phyloP scores from a whole-genome alignment of 495 filamentous ascomycete genomes.

The Neurospora sp. region DNA sequence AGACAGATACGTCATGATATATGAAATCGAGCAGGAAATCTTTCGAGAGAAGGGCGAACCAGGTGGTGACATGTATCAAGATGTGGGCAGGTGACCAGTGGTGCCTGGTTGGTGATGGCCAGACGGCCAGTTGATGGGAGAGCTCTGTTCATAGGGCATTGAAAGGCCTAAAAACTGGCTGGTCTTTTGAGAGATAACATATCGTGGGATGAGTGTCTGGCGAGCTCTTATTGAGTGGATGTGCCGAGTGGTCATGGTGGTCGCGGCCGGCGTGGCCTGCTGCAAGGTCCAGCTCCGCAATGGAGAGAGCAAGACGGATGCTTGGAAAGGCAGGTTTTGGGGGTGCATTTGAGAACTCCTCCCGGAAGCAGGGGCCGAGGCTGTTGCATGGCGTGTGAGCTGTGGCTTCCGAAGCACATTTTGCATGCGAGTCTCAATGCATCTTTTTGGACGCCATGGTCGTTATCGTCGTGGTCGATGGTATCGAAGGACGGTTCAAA shows the following conservation, averaged over 20 bases:
- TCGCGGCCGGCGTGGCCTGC: not conserved
- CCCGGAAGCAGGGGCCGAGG: not conserved
- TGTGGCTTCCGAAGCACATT: not conserved
- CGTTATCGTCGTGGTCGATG: not conserved
- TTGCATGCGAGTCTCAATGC: not conserved
- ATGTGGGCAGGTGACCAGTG: not conserved
- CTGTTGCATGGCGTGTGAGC: not conserved
- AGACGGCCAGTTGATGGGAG: not conserved
- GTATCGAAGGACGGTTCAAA: not conserved
- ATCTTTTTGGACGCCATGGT: not conserved
- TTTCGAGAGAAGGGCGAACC: not conserved
- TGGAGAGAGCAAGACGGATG: not conserved
- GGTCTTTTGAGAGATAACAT: not conserved
- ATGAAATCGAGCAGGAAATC: not conserved
- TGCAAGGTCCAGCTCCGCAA: not conserved
- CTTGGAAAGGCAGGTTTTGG: not conserved
- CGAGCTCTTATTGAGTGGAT: not conserved
- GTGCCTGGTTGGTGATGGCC: not conserved
- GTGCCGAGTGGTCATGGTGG: not conserved
- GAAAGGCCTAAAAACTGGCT: not conserved
- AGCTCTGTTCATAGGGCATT: not conserved
- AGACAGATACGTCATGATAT: not conserved
- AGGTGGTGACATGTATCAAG: not conserved
- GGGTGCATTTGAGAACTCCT: not conserved
- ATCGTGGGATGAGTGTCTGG: not conserved